Base-by-base conservation (phyloP, 306 rosid genomes). In the Urtica urens region DNA sequence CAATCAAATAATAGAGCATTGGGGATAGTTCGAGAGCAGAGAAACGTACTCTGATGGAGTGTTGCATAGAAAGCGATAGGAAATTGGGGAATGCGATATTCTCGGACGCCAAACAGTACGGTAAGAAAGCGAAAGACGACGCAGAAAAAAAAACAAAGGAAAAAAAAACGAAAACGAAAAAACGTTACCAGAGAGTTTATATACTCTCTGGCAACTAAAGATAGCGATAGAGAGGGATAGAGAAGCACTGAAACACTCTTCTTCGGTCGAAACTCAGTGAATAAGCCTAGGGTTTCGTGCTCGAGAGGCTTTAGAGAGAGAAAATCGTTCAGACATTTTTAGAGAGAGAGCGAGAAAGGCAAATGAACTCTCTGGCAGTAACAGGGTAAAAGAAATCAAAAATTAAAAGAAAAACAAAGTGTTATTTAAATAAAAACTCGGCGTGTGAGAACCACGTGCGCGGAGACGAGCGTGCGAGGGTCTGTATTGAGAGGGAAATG, bases 91-190 rank as follows among this genome's bases (percentile, higher is more conserved):
- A 43, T 30, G 33, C 31, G 50, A 7, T 26, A 33, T 45, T 46
- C 54, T 15, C 22, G 63, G 38, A 23, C 15, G 13, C 63, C 52
- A 58, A 58, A 58, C 63, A 46, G 63, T 24, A 58, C 63, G 59
- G 38, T 23, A 42, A 45, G 51, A 29, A 19, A 27, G 7, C 4
- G 38, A 17, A 25, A 23, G 17, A 0, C 3, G 8, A 44, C 1
- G 16, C 6, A 48, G 28, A 9, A 9, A 17, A 20, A 18, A 20
- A 20, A n/a, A 2, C 10, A 41, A 21, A 18, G 24, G 46, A 37
- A 46, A 21, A 22, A 53, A 14, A 5, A 19, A 20, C 0, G 40
- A 35, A 4, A 14, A 35, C 15, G n/a, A n/a, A 12, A 35, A 3
- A 9, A 35, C 40, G 15, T 35, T 35, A 3, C n/a, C 40, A 13